Evolutionary conservation across 805 yeast species (phyloP).

Genomic region (Metschnikowia picachoensis): DNA sequence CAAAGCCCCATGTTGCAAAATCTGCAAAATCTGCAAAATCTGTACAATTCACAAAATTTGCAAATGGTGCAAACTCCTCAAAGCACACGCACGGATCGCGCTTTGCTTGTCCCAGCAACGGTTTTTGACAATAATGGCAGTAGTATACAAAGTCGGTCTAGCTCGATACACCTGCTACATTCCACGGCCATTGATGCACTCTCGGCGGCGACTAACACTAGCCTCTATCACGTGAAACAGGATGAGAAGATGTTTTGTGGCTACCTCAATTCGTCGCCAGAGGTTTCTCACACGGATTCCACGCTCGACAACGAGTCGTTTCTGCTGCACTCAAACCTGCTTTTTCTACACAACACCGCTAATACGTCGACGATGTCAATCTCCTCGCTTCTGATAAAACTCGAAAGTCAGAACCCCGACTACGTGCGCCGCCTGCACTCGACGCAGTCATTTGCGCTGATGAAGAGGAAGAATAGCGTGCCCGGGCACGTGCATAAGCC

Average conservation of each 20-base stretch:
- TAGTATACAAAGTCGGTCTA: background rate
- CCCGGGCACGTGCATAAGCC: conserved; percentile 24
- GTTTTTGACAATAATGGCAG: background rate
- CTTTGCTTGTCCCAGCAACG: too few species aligned
- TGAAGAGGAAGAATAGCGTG: conserved; percentile 14
- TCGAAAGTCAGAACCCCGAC: conserved; percentile 26
- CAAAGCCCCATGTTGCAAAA: too few species aligned
- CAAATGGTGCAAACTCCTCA: too few species aligned
- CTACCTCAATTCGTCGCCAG: background rate
- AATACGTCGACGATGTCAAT: conserved; percentile 17
- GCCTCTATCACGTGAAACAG: background rate
- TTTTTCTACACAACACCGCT: conserved; percentile 11
- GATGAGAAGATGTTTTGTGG: background rate
- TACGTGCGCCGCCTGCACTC: conserved; percentile 10
- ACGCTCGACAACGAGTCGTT: background rate
- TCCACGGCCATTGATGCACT: background rate
- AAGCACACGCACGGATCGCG: too few species aligned
- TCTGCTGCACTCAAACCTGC: conserved; percentile 8
- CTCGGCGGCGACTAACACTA: background rate
- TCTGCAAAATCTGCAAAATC: too few species aligned
- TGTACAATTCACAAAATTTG: too few species aligned
- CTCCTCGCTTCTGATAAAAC: conserved; percentile 24
- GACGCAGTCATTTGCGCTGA: conserved; percentile 9
- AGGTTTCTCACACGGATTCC: background rate
- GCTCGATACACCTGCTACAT: background rate